These are phyloP conservation scores for Hygrocybe punicea DNA, from an alignment of 768 basidiomycete species.

Conservation along the genomic window DNA sequence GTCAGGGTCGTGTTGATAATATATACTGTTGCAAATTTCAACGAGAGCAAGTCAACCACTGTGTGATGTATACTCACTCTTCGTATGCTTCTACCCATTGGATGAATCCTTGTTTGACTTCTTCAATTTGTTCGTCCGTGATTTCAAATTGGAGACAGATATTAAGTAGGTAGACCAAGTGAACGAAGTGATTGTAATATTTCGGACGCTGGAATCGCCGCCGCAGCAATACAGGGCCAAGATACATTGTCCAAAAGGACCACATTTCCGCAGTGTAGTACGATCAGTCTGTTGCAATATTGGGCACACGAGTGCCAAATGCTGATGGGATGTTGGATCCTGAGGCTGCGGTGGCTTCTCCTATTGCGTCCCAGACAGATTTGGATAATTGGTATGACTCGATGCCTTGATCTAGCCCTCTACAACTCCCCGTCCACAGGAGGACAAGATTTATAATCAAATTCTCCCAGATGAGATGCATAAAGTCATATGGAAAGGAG, in stretches of 20 bases:
- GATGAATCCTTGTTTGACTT: constrained; percentile 28
- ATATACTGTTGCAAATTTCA: constrained; percentile 25
- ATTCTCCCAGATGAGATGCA: too few relatives aligned
- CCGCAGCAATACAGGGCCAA: constrained; percentile 39
- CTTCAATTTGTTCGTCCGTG: constrained; percentile 21
- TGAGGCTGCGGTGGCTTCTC: constrained; percentile 30
- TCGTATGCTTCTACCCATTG: constrained; percentile 41
- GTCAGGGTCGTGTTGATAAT: constrained; percentile 26
- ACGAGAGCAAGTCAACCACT: constrained; percentile 18
- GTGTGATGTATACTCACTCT: constrained; percentile 27
- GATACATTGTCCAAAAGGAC: constrained; percentile 39
- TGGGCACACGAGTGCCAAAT: constrained; percentile 35
- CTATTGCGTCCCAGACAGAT: constrained; percentile 41
- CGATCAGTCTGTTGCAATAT: constrained; percentile 26
- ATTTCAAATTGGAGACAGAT: constrained; percentile 37
- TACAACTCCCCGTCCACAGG: constrained; percentile 43
- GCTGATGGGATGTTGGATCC: constrained; percentile 38
- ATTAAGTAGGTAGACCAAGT: constrained; percentile 37
- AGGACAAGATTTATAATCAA: constrained; percentile 39
- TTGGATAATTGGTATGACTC: constrained; percentile 29
- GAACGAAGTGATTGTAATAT: constrained; percentile 44
- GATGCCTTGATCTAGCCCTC: constrained; percentile 33
- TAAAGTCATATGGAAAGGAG: constrained; percentile 46
- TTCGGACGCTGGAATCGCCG: constrained; percentile 26
- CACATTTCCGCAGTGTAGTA: constrained; percentile 34